phyloP scores from a whole-genome alignment of 2,329 filamentous ascomycete species.

The Penicillium hordei region DNA sequence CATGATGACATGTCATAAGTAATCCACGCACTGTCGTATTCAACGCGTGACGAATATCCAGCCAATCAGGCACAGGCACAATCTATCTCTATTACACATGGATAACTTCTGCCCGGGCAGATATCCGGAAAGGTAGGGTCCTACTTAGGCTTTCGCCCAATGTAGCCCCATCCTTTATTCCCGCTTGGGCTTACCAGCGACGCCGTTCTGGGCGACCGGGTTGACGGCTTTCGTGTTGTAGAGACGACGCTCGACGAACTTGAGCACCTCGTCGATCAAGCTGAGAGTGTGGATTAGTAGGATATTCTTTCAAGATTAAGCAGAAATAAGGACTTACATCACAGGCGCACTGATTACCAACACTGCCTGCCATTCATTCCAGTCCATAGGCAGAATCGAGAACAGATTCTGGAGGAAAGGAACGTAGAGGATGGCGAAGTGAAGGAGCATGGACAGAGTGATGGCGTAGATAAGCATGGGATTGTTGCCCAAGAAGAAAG shows the following conservation, averaged over 20 bases:
- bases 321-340: constrained; percentile 62
- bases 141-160: constrained; percentile 2
- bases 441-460: constrained; percentile 84
- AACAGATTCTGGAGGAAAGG: constrained; percentile 87
- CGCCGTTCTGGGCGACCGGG: constrained; percentile 30
- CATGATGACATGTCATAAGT: constrained; percentile 5
- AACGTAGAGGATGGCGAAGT: constrained; percentile 90
- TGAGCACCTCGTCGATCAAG: constrained; percentile 79
- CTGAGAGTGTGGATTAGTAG: constrained; percentile 44
- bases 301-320: background rate
- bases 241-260: constrained; percentile 69
- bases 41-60: background rate
- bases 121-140: background rate
- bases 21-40: background rate
- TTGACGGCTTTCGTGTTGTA: constrained; percentile 45
- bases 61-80: constrained; percentile 1
- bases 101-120: background rate
- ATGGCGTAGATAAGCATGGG: constrained; percentile 98
- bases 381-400: constrained; percentile 82
- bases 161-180: constrained; percentile 26
- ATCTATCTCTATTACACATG: constrained; percentile 9
- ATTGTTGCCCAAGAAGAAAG: constrained; percentile 95
- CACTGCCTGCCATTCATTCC: constrained; percentile 89
- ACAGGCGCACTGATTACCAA: constrained; percentile 85
- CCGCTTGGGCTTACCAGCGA: constrained; percentile 37